Evolutionary conservation across 352 stramenopile species (phyloP).

Genomic region (Pythium sukuiense): DNA sequence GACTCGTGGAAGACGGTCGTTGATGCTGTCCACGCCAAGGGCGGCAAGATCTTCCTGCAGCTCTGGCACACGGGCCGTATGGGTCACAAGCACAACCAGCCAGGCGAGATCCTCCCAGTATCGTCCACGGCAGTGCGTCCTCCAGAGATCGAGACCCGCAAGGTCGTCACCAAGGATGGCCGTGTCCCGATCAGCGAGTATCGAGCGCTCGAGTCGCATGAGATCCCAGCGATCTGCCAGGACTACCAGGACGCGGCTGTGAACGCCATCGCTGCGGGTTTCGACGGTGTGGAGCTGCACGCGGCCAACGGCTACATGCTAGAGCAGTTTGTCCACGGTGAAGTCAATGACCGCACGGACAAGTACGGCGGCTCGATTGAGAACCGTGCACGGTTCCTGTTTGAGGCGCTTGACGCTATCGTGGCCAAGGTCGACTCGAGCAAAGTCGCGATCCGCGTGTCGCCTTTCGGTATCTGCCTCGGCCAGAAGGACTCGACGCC

Average conservation of each 20-base stretch:
- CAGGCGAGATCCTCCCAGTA: slow-evolving; percentile 31
- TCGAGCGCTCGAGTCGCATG: slow-evolving; percentile 51
- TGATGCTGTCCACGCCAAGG: slow-evolving; percentile 62
- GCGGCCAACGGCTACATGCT: slow-evolving; percentile 87
- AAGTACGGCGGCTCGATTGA: slow-evolving; percentile 73
- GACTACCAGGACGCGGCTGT: slow-evolving; percentile 57
- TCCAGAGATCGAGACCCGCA: slow-evolving; percentile 1
- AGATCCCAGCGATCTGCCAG: slow-evolving; percentile 61
- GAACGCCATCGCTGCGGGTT: slow-evolving; percentile 39
- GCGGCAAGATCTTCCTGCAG: slow-evolving; percentile 63
- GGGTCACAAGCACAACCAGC: slow-evolving; percentile 36
- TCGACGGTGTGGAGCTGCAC: slow-evolving; percentile 64
- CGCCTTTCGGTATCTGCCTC: slow-evolving; percentile 27
- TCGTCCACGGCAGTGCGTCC: slow-evolving; percentile 29
- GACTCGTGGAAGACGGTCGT: slow-evolving; percentile 38
- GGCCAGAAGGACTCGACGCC: slow-evolving; percentile 47
- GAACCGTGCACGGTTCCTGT: slow-evolving; percentile 62
- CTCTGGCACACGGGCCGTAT: slow-evolving; percentile 75
- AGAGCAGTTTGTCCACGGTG: slow-evolving; percentile 76
- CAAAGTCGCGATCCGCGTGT: slow-evolving; percentile 24
- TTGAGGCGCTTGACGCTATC: slow-evolving; percentile 49
- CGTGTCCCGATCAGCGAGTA: slow-evolving; percentile 35
- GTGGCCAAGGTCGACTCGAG: slow-evolving; percentile 9
- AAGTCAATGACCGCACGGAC: slow-evolving; percentile 67
- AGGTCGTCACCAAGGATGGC: slow-evolving; percentile 8